Conservation (phyloP, 495 filamentous ascomycete species). For the Penicillium longicatenatum region DNA sequence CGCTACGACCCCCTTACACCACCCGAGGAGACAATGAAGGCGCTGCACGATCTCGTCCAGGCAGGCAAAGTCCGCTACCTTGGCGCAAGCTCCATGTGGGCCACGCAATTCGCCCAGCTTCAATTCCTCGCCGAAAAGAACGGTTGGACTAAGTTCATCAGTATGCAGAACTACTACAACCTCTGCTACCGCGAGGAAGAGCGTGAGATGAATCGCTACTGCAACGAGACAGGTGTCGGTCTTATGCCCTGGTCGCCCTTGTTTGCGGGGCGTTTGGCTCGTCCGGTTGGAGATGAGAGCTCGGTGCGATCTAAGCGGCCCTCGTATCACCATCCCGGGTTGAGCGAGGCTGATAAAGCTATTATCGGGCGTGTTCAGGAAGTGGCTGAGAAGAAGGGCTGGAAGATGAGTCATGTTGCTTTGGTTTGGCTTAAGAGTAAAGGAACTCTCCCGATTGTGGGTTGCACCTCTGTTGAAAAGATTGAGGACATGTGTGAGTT, state of each 20-base stretch:
- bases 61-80: constrained; percentile 69
- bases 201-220: constrained; percentile 60
- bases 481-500: constrained; percentile 55
- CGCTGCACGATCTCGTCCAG: constrained; percentile 67
- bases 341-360: constrained; percentile 19
- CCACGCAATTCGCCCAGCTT: constrained; percentile 19
- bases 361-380: constrained; percentile 60
- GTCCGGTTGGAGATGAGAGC: constrained; percentile 14
- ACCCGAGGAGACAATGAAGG: constrained; percentile 72
- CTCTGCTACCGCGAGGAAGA: constrained; percentile 69
- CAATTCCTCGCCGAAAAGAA: constrained; percentile 47
- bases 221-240: constrained; percentile 17
- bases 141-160: constrained; percentile 66
- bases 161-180: constrained; percentile 71
- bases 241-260: constrained; percentile 39
- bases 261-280: constrained; percentile 49
- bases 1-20: constrained; percentile 53
- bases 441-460: constrained; percentile 58
- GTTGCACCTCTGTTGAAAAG: constrained; percentile 53
- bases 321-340: background rate
- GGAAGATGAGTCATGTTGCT: constrained; percentile 59
- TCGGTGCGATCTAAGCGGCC: constrained; percentile 37
- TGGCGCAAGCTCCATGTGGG: constrained; percentile 48
- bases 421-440: constrained; percentile 59
- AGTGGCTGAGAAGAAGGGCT: constrained; percentile 57